Conservation (phyloP, 1,139 yeast genomes). For the Saccharomycopsis hybrid region DNA sequence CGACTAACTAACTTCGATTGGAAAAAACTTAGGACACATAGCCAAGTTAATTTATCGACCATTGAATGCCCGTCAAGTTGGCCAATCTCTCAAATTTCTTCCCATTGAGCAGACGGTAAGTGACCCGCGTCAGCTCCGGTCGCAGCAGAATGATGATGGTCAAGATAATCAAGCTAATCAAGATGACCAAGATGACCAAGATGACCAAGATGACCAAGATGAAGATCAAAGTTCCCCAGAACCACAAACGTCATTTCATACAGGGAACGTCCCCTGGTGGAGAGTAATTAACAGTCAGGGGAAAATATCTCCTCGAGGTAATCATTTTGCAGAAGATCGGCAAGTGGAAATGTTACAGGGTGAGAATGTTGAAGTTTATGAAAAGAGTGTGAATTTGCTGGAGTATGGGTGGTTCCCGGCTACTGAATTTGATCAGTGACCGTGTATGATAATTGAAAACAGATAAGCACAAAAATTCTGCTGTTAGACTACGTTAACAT, state of each 20-base stretch:
- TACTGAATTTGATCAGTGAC: slow-evolving; percentile 20
- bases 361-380: slow-evolving; percentile 8
- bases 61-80: slow-evolving; percentile 66
- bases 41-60: slow-evolving; percentile 61
- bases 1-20: slow-evolving; percentile 19
- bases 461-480: no score
- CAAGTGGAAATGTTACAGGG: slow-evolving; percentile 39
- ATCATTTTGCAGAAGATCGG: slow-evolving; percentile 35
- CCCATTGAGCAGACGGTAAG: slow-evolving; percentile 24
- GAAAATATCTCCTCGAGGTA: slow-evolving; percentile 48
- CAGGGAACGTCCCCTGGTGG: slow-evolving; percentile 69
- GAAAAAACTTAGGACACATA: slow-evolving; percentile 44
- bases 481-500: no score
- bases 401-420: slow-evolving; percentile 69
- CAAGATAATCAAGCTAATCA: slow-evolving; percentile 10
- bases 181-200: slow-evolving; percentile 15
- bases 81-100: slow-evolving; percentile 55
- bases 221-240: no score
- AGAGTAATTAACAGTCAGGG: slow-evolving; percentile 62
- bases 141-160: neutral
- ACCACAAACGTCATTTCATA: slow-evolving; percentile 25
- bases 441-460: no score
- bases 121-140: neutral
- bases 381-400: slow-evolving; percentile 37
- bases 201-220: slow-evolving; percentile 10